phyloP scores from a whole-genome alignment of 441 rosid species.

The Omphalea diandra region DNA sequence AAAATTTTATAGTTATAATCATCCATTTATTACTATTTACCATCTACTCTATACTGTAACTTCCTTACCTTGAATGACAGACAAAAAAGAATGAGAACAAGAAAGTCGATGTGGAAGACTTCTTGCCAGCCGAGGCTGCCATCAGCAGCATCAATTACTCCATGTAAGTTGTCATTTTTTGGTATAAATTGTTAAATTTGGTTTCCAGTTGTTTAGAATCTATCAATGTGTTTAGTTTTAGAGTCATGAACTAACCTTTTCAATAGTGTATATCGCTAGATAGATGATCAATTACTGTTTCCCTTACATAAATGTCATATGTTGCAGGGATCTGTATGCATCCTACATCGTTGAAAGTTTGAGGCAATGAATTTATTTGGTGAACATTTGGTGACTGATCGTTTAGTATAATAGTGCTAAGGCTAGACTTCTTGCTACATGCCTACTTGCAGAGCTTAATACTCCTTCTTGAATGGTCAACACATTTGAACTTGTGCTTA shows the following conservation, averaged over 20 bases:
- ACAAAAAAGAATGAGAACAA: slow-evolving; percentile 99
- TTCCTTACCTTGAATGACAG: slow-evolving; percentile 49
- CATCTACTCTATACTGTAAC: background rate
- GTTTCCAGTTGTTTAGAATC: background rate
- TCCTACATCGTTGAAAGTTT: slow-evolving; percentile 86
- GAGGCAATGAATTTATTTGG: slow-evolving; percentile 50
- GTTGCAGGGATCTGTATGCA: slow-evolving; percentile 91
- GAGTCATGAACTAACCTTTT: background rate
- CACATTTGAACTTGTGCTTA: no score
- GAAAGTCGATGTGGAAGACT: slow-evolving; percentile 87
- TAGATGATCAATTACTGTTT: background rate
- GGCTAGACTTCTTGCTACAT: slow-evolving; percentile 16
- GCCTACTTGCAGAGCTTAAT: slow-evolving; percentile 8
- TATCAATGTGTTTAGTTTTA: background rate
- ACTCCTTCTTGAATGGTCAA: no score
- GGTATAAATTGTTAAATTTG: background rate
- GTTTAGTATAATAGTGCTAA: background rate
- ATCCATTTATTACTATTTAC: background rate
- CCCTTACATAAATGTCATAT: slow-evolving; percentile 2
- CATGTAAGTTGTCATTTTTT: slow-evolving; percentile 49
- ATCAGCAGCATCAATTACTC: slow-evolving; percentile 75
- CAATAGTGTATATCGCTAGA: no score
- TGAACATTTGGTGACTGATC: background rate
- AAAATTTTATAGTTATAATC: background rate
- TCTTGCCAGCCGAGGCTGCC: slow-evolving; percentile 80